These are phyloP conservation scores for Venturia aucupariae DNA, from an alignment of 2,329 filamentous ascomycete species.

Conservation along the genomic window DNA sequence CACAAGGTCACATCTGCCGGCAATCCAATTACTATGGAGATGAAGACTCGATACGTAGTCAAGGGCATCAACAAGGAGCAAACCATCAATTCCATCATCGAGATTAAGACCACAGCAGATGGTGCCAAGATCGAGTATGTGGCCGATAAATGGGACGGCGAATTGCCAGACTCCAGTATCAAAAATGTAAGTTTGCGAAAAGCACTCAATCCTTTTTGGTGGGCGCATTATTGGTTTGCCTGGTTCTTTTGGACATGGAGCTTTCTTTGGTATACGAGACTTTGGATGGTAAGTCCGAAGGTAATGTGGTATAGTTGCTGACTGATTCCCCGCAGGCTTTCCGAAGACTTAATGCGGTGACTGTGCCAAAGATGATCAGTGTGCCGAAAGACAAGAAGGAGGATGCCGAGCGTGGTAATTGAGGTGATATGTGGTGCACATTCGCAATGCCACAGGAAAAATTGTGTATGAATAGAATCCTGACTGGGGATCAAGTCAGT, in stretches of 20 bases:
- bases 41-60: conserved; percentile 44
- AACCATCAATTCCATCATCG: conserved; percentile 39
- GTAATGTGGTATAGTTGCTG: background rate
- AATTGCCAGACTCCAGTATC: conserved; percentile 41
- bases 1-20: conserved; percentile 46
- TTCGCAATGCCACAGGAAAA: background rate
- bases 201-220: conserved; percentile 29
- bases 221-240: conserved; percentile 28
- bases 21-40: conserved; percentile 50
- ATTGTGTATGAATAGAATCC: background rate
- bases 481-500: background rate
- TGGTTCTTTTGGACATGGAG: conserved; percentile 32
- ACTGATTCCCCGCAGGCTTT: conserved; percentile 34
- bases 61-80: conserved; percentile 45
- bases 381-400: conserved; percentile 46
- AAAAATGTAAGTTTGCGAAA: conserved; percentile 39
- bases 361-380: conserved; percentile 41
- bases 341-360: conserved; percentile 42
- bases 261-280: conserved; percentile 30
- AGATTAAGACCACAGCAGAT: conserved; percentile 35
- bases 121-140: conserved; percentile 40
- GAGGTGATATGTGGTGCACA: too few species aligned
- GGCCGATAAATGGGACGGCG: conserved; percentile 47
- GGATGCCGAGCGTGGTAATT: conserved; percentile 27
- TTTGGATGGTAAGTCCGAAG: conserved; percentile 31